A percentile compares a stretch with the other conserved stretches of the same genome.
phyloP scores from a whole-genome alignment of 2,329 filamentous ascomycete species.

The Thielaviopsis populi region DNA sequence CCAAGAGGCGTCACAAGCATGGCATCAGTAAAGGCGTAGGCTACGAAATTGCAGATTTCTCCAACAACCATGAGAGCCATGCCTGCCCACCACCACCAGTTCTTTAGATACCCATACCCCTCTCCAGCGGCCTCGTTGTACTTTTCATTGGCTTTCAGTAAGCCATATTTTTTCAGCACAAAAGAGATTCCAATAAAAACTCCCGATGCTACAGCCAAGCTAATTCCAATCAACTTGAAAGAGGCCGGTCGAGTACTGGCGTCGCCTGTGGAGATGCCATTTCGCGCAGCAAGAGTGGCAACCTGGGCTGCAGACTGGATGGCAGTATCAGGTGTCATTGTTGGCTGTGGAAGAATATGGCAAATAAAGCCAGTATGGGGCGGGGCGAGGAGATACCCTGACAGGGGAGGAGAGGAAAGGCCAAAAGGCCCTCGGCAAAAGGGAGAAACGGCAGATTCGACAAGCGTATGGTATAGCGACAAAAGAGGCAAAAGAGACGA shows the following conservation, averaged over 20 bases:
- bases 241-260: slow-evolving; percentile 30
- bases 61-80: slow-evolving; percentile 97
- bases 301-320: slow-evolving; percentile 7
- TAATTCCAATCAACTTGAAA: slow-evolving; percentile 79
- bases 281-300: slow-evolving; percentile 23
- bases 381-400: background rate
- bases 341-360: too few species aligned
- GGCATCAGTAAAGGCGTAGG: slow-evolving; percentile 91
- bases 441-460: background rate
- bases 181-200: slow-evolving; percentile 90
- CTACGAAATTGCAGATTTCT: slow-evolving; percentile 93
- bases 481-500: background rate
- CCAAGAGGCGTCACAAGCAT: slow-evolving; percentile 89
- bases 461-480: background rate
- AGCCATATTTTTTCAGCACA: slow-evolving; percentile 83
- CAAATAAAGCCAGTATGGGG: background rate
- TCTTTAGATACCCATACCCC: slow-evolving; percentile 94
- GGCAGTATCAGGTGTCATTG: slow-evolving; percentile 7
- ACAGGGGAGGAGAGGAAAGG: background rate
- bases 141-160: slow-evolving; percentile 86
- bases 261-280: slow-evolving; percentile 24
- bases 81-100: slow-evolving; percentile 83
- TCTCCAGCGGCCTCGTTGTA: slow-evolving; percentile 93
- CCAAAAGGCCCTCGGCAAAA: background rate
- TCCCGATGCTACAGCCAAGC: slow-evolving; percentile 72